Evolutionary conservation across 2,329 filamentous ascomycete species (phyloP).

Genomic region (Chrysoporthe deuterocubensis): DNA sequence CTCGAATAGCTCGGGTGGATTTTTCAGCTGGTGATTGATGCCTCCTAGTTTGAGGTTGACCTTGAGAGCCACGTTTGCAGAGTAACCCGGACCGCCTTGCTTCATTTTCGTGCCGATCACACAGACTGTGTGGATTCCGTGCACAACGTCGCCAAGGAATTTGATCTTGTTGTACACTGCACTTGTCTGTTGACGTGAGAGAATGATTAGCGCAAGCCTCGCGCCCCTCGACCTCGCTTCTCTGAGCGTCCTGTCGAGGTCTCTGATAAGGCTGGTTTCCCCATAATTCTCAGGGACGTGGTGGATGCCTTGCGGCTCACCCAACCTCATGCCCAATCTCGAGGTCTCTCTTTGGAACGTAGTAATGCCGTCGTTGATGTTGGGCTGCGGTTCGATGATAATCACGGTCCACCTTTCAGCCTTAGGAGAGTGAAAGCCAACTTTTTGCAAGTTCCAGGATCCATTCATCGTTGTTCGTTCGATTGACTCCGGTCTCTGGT

Average conservation of each 20-base stretch:
- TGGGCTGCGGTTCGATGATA: background rate
- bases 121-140: slow-evolving; percentile 72
- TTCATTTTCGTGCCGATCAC: slow-evolving; percentile 44
- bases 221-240: slow-evolving; percentile 36
- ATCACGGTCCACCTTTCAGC: background rate
- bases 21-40: slow-evolving; percentile 66
- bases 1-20: slow-evolving; percentile 56
- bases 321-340: background rate
- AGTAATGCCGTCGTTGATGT: background rate
- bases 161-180: slow-evolving; percentile 70
- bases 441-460: background rate
- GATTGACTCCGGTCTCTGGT: too few relatives aligned
- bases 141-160: slow-evolving; percentile 65
- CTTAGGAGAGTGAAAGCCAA: background rate
- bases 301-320: background rate
- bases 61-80: slow-evolving; percentile 74
- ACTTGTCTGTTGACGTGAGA: slow-evolving; percentile 45
- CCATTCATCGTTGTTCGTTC: background rate
- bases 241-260: background rate
- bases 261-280: slow-evolving; percentile 51
- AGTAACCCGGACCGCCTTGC: slow-evolving; percentile 49
- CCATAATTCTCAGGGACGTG: background rate
- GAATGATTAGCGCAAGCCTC: slow-evolving; percentile 62
- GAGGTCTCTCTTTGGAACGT: background rate
- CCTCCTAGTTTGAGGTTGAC: slow-evolving; percentile 82